Conservation (phyloP, 495 filamentous ascomycete species). For the Lophiotrema nucula region DNA sequence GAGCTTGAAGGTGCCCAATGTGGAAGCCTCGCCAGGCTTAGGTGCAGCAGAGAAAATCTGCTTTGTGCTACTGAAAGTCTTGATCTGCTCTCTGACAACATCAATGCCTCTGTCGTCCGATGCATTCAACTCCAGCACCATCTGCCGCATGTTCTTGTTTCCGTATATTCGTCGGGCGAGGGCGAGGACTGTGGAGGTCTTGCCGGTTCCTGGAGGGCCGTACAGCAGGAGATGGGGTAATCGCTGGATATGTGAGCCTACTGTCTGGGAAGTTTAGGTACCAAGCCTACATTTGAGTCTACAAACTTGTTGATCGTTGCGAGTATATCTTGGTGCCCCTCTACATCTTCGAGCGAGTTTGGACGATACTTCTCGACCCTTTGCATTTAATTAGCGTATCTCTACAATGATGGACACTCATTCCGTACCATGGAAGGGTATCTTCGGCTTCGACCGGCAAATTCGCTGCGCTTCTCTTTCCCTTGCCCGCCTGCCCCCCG, state of each 20-base stretch:
- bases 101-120: constrained; percentile 98
- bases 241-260: constrained; percentile 47
- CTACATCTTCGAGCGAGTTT: constrained; percentile 82
- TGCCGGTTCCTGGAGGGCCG: constrained; percentile 49
- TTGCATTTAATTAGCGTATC: background rate
- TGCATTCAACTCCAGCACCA: constrained; percentile 96
- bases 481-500: constrained; percentile 64
- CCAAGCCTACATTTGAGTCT: constrained; percentile 68
- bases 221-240: constrained; percentile 91
- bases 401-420: background rate
- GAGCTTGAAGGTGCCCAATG: constrained; percentile 80
- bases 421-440: constrained; percentile 79
- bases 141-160: constrained; percentile 86
- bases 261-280: background rate
- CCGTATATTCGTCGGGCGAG: constrained; percentile 93
- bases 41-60: constrained; percentile 63
- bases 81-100: constrained; percentile 95
- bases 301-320: constrained; percentile 97
- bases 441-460: constrained; percentile 92
- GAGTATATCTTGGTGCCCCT: constrained; percentile 96
- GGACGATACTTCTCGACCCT: constrained; percentile 99
- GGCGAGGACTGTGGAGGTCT: constrained; percentile 57
- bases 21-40: constrained; percentile 46
- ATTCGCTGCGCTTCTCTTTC: constrained; percentile 88
- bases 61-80: constrained; percentile 89